Conservation (phyloP, 192 early-diverging fungal species). For the Haplosporangium gracile region DNA sequence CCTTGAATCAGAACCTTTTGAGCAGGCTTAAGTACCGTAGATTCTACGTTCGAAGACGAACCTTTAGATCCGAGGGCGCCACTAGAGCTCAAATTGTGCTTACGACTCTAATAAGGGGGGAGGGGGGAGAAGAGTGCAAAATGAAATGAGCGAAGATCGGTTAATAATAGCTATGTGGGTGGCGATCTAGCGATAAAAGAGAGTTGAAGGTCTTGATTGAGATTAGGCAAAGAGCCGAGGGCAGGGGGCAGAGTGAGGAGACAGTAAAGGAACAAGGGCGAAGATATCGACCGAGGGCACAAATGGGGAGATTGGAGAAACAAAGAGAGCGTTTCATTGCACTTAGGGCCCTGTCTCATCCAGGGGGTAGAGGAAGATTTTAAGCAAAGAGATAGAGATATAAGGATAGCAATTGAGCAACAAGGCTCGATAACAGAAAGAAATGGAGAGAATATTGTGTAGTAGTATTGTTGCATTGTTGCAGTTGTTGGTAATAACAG, state of each 20-base stretch:
- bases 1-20: slow-evolving; percentile 32
- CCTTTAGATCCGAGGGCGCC: background rate
- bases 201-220: background rate
- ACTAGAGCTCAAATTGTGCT: background rate
- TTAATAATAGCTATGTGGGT: background rate
- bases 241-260: background rate
- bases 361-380: no score
- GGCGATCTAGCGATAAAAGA: background rate
- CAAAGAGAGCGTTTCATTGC: background rate
- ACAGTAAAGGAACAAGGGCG: background rate
- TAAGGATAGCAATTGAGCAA: background rate
- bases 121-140: background rate
- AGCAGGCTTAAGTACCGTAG: slow-evolving; percentile 14
- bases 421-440: background rate
- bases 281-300: background rate
- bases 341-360: background rate
- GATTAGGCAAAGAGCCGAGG: background rate
- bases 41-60: background rate
- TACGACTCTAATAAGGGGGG: background rate
- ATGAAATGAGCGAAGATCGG: background rate
- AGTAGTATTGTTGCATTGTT: background rate
- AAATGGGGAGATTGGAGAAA: background rate
- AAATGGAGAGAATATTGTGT: background rate
- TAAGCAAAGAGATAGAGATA: background rate
- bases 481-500: background rate